Conservation (phyloP, 2,329 filamentous ascomycete genomes). For the Botrytis pseudocinerea region DNA sequence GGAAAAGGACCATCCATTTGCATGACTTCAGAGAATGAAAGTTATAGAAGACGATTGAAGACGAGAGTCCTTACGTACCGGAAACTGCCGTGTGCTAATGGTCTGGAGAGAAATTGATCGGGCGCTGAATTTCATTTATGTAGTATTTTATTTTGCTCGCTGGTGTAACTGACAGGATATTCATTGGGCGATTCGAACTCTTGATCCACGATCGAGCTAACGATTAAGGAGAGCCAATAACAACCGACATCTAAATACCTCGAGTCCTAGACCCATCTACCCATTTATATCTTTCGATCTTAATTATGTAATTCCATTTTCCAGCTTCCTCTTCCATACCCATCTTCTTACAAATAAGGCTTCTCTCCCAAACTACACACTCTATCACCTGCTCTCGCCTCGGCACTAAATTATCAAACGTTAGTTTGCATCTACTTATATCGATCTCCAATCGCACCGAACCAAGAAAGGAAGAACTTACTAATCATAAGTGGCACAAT, state of each 20-base stretch:
- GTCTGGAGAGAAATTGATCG: neutral
- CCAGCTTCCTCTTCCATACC: neutral
- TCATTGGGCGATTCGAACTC: neutral
- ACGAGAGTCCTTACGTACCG: neutral
- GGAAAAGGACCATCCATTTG: neutral
- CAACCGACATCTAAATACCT: rapidly evolving
- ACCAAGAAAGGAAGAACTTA: neutral
- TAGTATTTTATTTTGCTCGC: neutral
- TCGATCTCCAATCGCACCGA: neutral
- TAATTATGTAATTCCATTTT: too few relatives aligned
- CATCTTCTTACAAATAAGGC: neutral
- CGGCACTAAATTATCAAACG: neutral
- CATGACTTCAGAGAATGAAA: neutral
- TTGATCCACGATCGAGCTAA: neutral
- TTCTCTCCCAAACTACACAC: constrained; percentile 15
- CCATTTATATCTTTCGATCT: neutral
- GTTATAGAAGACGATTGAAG: neutral
- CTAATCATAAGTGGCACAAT: constrained; percentile 27
- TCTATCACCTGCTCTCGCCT: constrained; percentile 12
- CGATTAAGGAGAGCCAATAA: neutral
- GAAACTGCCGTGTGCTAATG: neutral
- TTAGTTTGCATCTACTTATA: neutral
- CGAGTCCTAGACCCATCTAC: neutral
- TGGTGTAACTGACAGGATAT: neutral
- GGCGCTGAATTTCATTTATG: neutral